These are phyloP conservation scores for Neurospora sp. DNA, from an alignment of 495 filamentous ascomycete genomes.

Conservation along the genomic window DNA sequence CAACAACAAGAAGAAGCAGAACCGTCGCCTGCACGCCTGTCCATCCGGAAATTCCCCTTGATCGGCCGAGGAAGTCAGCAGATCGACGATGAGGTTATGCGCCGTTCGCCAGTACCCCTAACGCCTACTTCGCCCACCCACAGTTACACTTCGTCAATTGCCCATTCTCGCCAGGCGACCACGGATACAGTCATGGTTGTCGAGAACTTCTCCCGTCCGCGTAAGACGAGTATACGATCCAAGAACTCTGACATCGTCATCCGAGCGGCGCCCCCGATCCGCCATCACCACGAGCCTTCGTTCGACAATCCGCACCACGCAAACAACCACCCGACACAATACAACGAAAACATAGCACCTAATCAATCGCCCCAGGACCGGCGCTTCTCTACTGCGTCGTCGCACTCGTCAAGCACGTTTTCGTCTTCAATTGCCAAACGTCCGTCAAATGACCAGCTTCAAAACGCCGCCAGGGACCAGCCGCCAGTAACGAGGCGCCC, in stretches of 20 bases:
- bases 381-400: conserved; percentile 37
- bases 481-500: neutral
- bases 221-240: conserved; percentile 37
- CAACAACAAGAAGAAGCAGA: neutral
- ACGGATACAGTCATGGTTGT: conserved; percentile 17
- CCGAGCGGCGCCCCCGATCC: conserved; percentile 15
- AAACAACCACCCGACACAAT: conserved; percentile 10
- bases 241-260: conserved; percentile 24
- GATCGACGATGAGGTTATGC: conserved; percentile 3
- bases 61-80: conserved; percentile 18
- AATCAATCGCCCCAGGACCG: conserved; percentile 27
- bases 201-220: conserved; percentile 45
- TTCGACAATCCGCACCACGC: conserved; percentile 18
- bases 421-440: conserved; percentile 26
- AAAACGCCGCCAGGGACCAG: conserved; percentile 10
- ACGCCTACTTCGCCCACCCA: conserved; percentile 6
- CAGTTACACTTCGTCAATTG: neutral
- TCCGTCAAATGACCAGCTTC: conserved; percentile 23
- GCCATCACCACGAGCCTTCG: conserved; percentile 19
- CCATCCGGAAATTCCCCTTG: conserved; percentile 15
- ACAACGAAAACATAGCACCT: conserved; percentile 6
- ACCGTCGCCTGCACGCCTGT: neutral
- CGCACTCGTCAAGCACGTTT: conserved; percentile 32
- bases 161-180: conserved; percentile 4
- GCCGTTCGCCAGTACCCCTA: conserved; percentile 6